Evolutionary conservation across 2,329 filamentous ascomycete species (phyloP).

Genomic region (Colletotrichum tanaceti): DNA sequence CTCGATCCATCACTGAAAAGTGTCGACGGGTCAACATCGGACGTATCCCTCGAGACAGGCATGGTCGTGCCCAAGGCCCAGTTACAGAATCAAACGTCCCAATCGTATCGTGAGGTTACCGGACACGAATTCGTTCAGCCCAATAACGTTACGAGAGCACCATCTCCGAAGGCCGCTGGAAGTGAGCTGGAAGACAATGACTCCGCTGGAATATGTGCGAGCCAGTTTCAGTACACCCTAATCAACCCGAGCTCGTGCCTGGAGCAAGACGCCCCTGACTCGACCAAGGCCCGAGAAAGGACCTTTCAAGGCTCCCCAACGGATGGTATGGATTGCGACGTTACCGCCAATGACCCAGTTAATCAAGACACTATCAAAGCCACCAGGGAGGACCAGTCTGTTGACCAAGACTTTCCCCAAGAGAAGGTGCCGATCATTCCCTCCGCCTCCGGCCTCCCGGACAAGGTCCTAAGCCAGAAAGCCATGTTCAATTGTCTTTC

Average conservation of each 20-base stretch:
- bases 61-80: neutral
- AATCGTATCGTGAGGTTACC: neutral
- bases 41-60: neutral
- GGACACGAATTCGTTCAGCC: conserved; percentile 22
- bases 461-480: conserved; percentile 11
- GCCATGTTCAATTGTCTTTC: conserved; percentile 43
- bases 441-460: neutral
- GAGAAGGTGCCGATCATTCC: neutral
- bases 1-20: conserved; percentile 25
- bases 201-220: neutral
- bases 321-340: neutral
- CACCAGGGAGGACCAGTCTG: neutral
- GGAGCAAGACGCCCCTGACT: neutral
- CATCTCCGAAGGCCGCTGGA: conserved; percentile 4
- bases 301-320: neutral
- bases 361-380: neutral
- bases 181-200: neutral
- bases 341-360: neutral
- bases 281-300: neutral
- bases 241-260: neutral
- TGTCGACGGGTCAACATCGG: neutral
- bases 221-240: neutral
- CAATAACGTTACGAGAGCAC: conserved; percentile 22
- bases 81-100: neutral
- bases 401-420: neutral